A percentile compares a stretch with the other conserved stretches of the same genome.
These are phyloP conservation scores for Tetrahymena borealis DNA, from an alignment of 73 alveolate genomes.

Conservation along the genomic window DNA sequence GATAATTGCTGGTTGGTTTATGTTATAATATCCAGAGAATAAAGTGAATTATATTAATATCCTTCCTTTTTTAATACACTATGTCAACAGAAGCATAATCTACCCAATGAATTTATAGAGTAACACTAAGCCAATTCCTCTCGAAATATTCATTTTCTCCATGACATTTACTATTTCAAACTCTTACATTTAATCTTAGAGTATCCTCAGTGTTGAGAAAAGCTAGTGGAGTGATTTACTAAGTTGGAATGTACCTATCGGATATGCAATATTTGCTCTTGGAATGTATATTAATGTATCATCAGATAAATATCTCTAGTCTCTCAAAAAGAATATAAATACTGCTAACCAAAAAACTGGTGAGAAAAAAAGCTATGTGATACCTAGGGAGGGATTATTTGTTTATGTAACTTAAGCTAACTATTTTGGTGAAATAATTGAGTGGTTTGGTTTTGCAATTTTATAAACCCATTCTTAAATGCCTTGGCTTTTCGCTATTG, in stretches of 20 bases:
- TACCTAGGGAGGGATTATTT: background rate
- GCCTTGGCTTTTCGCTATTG: background rate
- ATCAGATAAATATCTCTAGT: background rate
- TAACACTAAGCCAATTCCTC: background rate
- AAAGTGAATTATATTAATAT: background rate
- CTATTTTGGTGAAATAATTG: background rate
- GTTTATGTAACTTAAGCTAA: background rate
- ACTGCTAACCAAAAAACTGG: background rate
- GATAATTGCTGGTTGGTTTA: background rate
- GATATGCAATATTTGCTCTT: background rate
- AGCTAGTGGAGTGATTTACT: background rate
- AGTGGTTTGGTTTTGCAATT: background rate
- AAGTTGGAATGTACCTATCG: background rate
- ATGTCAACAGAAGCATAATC: background rate
- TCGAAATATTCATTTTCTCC: background rate
- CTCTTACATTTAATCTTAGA: background rate
- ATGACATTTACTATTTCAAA: background rate
- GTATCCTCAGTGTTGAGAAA: background rate
- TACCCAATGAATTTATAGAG: background rate
- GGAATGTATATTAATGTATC: background rate
- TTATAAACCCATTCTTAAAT: background rate
- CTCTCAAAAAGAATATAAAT: background rate
- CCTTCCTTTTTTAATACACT: background rate
- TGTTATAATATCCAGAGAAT: background rate
- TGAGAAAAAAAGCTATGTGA: background rate